Evolutionary conservation across 305 asterid genomes (phyloP).

Genomic region (Fraxinus nigra): DNA sequence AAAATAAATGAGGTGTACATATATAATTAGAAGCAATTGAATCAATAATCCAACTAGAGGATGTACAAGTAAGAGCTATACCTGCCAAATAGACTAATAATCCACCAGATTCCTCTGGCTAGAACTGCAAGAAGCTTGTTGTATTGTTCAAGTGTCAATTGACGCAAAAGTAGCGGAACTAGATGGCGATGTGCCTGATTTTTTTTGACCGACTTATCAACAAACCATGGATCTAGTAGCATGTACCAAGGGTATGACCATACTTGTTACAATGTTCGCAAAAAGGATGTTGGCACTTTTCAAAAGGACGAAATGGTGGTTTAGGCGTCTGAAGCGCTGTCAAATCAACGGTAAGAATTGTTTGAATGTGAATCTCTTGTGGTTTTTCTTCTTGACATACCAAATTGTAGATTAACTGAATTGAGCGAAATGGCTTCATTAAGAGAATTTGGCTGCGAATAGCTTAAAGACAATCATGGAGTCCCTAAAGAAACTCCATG

Average conservation of each 20-base stretch:
- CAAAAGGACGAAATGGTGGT: background rate
- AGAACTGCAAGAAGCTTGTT: background rate
- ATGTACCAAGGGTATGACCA: background rate
- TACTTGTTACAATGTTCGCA: background rate
- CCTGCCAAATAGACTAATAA: too few species aligned
- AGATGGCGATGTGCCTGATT: background rate
- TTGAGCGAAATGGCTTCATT: background rate
- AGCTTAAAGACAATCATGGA: background rate
- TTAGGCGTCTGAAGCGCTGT: background rate
- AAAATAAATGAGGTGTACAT: too few species aligned
- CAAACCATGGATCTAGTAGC: background rate
- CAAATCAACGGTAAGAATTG: background rate
- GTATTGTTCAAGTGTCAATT: background rate
- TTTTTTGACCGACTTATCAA: background rate
- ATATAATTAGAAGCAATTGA: too few species aligned
- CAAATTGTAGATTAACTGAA: background rate
- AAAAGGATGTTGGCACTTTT: background rate
- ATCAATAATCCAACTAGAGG: too few species aligned
- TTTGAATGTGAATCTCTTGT: background rate
- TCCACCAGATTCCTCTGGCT: too few species aligned
- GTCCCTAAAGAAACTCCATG: background rate
- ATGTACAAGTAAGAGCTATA: too few species aligned
- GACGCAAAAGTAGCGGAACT: background rate
- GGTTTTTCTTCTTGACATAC: background rate
- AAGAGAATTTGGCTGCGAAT: background rate